Evolutionary conservation across 257 asterid genomes (phyloP).

Genomic region (Orobanche coerulescens): DNA sequence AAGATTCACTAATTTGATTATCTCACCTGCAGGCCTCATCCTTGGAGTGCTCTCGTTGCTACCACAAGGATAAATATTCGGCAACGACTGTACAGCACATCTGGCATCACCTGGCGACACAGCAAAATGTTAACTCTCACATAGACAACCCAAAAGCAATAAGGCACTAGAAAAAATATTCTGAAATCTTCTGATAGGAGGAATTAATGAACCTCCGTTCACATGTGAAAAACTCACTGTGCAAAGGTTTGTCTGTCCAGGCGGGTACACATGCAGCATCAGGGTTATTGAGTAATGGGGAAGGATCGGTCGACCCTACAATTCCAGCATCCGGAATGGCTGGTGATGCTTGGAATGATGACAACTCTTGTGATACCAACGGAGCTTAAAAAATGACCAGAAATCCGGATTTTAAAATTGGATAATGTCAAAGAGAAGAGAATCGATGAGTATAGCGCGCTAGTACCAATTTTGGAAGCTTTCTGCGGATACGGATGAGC

Average conservation of each 20-base stretch:
- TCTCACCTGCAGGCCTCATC: conserved; percentile 45
- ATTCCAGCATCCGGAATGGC: conserved; percentile 45
- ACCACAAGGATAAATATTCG: conserved; percentile 36
- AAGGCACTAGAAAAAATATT: conserved; percentile 11
- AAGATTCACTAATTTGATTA: conserved; percentile 24
- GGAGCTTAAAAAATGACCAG: conserved; percentile 40
- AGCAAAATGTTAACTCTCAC: conserved; percentile 16
- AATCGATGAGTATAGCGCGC: background rate
- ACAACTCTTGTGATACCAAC: conserved; percentile 38
- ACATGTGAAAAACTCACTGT: conserved; percentile 34
- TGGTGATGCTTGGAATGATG: conserved; percentile 45
- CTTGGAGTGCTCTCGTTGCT: conserved; percentile 59
- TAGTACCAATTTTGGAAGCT: conserved; percentile 64
- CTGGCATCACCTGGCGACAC: conserved; percentile 40
- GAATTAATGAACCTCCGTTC: conserved; percentile 39
- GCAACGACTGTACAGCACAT: conserved; percentile 37
- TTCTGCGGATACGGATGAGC: conserved; percentile 95
- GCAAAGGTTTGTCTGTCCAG: conserved; percentile 53
- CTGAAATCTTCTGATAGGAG: background rate
- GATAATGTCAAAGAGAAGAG: conserved; percentile 7
- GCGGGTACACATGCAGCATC: conserved; percentile 44
- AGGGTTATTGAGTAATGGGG: conserved; percentile 30
- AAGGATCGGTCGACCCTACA: conserved; percentile 37
- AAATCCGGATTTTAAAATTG: conserved; percentile 13
- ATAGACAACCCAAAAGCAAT: conserved; percentile 1